Percentiles rank a stretch among this genome's conserved stretches.
These are phyloP conservation scores for Samsoniella hepiali DNA, from an alignment of 2,329 filamentous ascomycete genomes.

Conservation along the genomic window DNA sequence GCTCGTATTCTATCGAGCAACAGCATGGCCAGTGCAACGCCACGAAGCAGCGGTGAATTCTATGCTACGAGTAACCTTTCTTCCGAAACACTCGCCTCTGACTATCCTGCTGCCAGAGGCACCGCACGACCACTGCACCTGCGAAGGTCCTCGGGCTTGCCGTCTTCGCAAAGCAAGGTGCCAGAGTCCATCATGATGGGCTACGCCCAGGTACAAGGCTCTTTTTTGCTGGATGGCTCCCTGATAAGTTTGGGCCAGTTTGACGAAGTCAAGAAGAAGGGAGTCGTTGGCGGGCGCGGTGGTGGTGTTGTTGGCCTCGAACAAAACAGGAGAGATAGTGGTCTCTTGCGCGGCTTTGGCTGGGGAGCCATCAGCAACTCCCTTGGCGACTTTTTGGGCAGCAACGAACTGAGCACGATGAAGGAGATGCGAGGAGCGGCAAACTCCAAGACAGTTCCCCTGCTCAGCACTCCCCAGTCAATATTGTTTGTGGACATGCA, in stretches of 20 bases:
- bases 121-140: slow-evolving; percentile 42
- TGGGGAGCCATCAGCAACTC: slow-evolving; percentile 89
- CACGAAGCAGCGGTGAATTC: slow-evolving; percentile 89
- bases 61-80: slow-evolving; percentile 95
- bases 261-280: slow-evolving; percentile 93
- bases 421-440: slow-evolving; percentile 90
- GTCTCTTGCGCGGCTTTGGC: slow-evolving; percentile 78
- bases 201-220: slow-evolving; percentile 89
- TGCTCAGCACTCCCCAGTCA: slow-evolving; percentile 93
- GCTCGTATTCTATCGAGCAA: slow-evolving; percentile 73
- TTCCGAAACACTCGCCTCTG: slow-evolving; percentile 86
- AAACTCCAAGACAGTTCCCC: slow-evolving; percentile 80
- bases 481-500: slow-evolving; percentile 92
- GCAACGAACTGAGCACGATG: slow-evolving; percentile 84
- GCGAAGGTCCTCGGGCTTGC: slow-evolving; percentile 45
- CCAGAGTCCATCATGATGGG: slow-evolving; percentile 95
- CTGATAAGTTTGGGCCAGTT: slow-evolving; percentile 86
- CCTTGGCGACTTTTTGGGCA: slow-evolving; percentile 80
- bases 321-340: slow-evolving; percentile 67
- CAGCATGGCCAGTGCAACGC: slow-evolving; percentile 71
- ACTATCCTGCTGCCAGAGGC: slow-evolving; percentile 61
- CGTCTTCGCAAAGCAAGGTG: slow-evolving; percentile 42
- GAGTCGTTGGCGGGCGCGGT: slow-evolving; percentile 81
- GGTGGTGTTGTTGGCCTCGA: slow-evolving; percentile 84
- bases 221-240: slow-evolving; percentile 87